Conservation (phyloP, 495 filamentous ascomycete genomes). For the Daldinia vernicosa region DNA sequence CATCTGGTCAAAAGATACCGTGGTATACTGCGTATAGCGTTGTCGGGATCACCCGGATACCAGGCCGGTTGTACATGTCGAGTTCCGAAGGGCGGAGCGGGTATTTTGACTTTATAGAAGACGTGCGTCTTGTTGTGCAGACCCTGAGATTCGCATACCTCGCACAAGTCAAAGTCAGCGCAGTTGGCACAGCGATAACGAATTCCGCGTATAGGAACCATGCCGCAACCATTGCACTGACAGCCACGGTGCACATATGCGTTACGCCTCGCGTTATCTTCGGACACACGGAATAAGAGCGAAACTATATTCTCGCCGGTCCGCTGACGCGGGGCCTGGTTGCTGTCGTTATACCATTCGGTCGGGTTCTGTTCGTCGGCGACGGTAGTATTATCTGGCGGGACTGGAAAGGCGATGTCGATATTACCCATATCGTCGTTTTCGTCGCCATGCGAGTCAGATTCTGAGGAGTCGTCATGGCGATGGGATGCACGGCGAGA, state of each 20-base stretch:
- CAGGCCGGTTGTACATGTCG: conserved; percentile 77
- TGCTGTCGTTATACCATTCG: conserved; percentile 61
- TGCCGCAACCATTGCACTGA: conserved; percentile 85
- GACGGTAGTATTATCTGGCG: not conserved
- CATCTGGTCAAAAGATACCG: conserved; percentile 70
- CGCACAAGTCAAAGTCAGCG: conserved; percentile 89
- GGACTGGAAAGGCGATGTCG: not conserved
- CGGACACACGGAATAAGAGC: conserved; percentile 79
- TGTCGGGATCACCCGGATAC: conserved; percentile 88
- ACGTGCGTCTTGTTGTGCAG: conserved; percentile 91
- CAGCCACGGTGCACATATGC: conserved; percentile 95
- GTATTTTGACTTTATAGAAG: conserved; percentile 82
- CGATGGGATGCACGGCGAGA: conserved; percentile 49
- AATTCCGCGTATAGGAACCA: conserved; percentile 87
- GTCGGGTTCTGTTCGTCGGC: conserved; percentile 69
- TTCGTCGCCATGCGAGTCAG: conserved; percentile 58
- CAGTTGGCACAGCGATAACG: conserved; percentile 94
- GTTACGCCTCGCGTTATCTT: conserved; percentile 81
- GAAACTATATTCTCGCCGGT: conserved; percentile 77
- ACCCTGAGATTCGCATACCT: conserved; percentile 84
- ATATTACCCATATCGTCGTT: conserved; percentile 46
- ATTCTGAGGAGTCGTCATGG: conserved; percentile 47
- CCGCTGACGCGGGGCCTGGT: conserved; percentile 59
- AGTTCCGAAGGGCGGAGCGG: conserved; percentile 56
- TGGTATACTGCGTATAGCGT: conserved; percentile 66